Evolutionary conservation across 2,329 filamentous ascomycete genomes (phyloP).

Genomic region (Botryotinia convoluta): DNA sequence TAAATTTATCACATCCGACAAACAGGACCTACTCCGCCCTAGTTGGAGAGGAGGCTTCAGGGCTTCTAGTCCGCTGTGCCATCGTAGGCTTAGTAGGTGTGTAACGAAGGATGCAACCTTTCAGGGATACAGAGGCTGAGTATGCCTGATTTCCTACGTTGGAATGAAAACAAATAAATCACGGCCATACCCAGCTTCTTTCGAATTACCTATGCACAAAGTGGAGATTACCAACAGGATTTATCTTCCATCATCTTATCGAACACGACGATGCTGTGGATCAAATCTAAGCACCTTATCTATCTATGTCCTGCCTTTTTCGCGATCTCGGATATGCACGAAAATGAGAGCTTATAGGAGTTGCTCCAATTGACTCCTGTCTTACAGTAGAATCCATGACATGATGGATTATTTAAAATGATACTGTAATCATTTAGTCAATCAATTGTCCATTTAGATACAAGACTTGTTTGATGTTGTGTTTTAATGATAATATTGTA

Average conservation of each 20-base stretch:
- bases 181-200: not conserved
- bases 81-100: conserved; percentile 11
- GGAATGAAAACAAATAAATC: not conserved
- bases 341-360: not conserved
- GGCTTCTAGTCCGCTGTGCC: conserved; percentile 17
- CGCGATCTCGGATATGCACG: not conserved
- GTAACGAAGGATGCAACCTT: conserved; percentile 17
- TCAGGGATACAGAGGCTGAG: conserved; percentile 17
- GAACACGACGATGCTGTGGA: not conserved
- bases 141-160: conserved; percentile 1
- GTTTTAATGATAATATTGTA: not conserved
- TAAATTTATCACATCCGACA: conserved; percentile 13
- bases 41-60: conserved; percentile 17
- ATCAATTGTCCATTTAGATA: not conserved
- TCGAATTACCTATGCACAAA: conserved; percentile 1
- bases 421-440: not conserved
- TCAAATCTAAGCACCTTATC: not conserved
- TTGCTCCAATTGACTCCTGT: not conserved
- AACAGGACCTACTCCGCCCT: conserved; percentile 10
- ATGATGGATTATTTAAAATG: not conserved
- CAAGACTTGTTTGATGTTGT: not conserved
- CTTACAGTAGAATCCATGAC: not conserved
- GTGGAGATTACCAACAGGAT: conserved; percentile 12
- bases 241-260: too few relatives aligned
- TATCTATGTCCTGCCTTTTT: conserved; percentile 4